Evolutionary conservation across 805 yeast genomes (phyloP), one percentile per base, ranked within the genome.

Genomic region (Huiozyma sinensis): DNA sequence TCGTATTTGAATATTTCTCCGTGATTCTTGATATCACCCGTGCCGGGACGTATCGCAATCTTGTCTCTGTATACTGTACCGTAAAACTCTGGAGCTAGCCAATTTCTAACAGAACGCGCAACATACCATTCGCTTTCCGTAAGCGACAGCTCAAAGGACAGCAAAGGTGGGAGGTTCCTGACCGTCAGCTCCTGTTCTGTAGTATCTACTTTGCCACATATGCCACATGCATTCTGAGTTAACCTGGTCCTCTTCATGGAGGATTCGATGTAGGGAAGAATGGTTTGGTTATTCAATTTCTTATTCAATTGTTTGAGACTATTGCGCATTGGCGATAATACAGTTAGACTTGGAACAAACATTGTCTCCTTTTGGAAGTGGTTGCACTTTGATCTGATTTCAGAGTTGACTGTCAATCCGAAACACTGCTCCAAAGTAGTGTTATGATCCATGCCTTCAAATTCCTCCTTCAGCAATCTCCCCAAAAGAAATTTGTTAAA

Each of bases 61-160:
- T 67, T 65, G 30, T 66, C 65, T 30, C 64, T 66, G 24, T 66
- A 61, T 24, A 63, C 58, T 5, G 64, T 61, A 3, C 73, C 71
- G 53, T 72, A 79, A 56, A 82, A 82, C 48, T 73, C 80, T 2
- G 78, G 76, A 8, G 72, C 72, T 2, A 83, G 59, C 88, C 89
- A 81, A 30, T 72, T 70, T 40, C 69, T 68, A 29, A 67, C 68
- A 41, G 65, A 57, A 45, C 76, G 70, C 4, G 80, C 70, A 33
- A 66, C 61, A 37, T 69, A 69, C 67, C 76, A 70, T 44, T 81
- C 85, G 28, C 73, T 73, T 36, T 72, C 72, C 13, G 69, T 58
- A 41, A 83, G 64, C 41, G 75, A 70, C 13, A 83, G 53, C 51
- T 83, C 83, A 40, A 84, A 61, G 2, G 81, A 70, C 31, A 87